phyloP scores from a whole-genome alignment of 2,329 filamentous ascomycete species.

The Fusarium kyushuense region DNA sequence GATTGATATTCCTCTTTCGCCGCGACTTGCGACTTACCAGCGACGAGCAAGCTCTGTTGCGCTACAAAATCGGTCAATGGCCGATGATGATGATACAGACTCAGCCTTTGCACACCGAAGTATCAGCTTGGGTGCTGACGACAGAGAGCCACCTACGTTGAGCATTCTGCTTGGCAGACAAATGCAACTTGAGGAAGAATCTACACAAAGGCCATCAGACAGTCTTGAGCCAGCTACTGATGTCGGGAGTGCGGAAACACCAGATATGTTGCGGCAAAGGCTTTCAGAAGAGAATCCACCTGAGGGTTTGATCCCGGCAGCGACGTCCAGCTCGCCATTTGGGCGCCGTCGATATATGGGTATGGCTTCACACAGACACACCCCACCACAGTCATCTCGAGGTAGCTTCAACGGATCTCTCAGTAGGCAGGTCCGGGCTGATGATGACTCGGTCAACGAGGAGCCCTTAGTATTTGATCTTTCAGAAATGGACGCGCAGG shows the following conservation, averaged over 20 bases:
- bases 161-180: conserved; percentile 69
- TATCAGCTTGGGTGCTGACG: conserved; percentile 74
- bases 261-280: conserved; percentile 56
- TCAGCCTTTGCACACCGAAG: conserved; percentile 73
- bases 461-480: conserved; percentile 79
- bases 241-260: conserved; percentile 55
- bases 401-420: conserved; percentile 60
- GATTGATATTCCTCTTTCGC: conserved; percentile 80
- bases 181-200: conserved; percentile 52
- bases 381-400: conserved; percentile 59
- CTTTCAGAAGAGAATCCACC: conserved; percentile 62
- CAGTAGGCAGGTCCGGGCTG: conserved; percentile 55
- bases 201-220: conserved; percentile 40
- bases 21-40: conserved; percentile 67
- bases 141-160: conserved; percentile 73
- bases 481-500: conserved; percentile 74
- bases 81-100: conserved; percentile 71
- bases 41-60: conserved; percentile 78
- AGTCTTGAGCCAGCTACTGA: conserved; percentile 59
- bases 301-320: conserved; percentile 57
- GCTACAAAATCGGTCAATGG: conserved; percentile 67
- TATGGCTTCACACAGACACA: conserved; percentile 57
- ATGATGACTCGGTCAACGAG: conserved; percentile 68
- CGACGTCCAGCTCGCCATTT: conserved; percentile 59
- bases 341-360: conserved; percentile 61